Evolutionary conservation across 139 green algal genomes (phyloP).

Genomic region (Eudorina sp.): DNA sequence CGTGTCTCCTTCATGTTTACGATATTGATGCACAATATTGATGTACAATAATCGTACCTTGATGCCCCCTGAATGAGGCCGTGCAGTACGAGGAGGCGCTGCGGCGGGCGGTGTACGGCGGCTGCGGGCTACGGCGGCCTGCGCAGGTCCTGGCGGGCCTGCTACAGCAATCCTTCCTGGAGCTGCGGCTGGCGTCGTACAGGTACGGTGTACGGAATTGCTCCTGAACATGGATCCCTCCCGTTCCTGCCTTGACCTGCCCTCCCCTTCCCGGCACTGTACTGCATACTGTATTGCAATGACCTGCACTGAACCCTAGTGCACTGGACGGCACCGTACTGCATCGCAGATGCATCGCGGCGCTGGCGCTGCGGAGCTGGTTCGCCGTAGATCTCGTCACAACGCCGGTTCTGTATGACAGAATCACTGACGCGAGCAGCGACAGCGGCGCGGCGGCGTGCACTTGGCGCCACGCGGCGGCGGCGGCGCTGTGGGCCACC

Average conservation of each 20-base stretch:
- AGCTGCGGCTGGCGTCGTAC: constrained; percentile 31
- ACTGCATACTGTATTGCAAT: no score
- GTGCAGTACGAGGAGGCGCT: constrained; percentile 32
- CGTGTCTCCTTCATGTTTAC: no score
- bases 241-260: no score
- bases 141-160: constrained; percentile 43
- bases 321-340: no score
- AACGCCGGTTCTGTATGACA: constrained; percentile 21
- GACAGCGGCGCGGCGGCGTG: constrained; percentile 41
- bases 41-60: no score
- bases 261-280: no score
- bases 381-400: constrained; percentile 49
- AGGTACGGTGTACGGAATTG: no score
- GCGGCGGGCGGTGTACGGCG: constrained; percentile 32
- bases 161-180: constrained; percentile 56
- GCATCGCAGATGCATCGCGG: constrained; percentile 53
- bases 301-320: no score
- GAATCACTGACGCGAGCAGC: constrained; percentile 17
- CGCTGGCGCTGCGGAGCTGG: constrained; percentile 52
- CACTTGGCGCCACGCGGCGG: constrained; percentile 45
- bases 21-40: no score
- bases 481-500: constrained; percentile 44
- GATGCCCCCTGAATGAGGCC: no score
- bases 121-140: constrained; percentile 23
- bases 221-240: no score